Percentiles rank a stretch among this genome's conserved stretches.
Evolutionary conservation across 2,329 filamentous ascomycete species (phyloP).

Genomic region (Ophiosphaerella herpotricha): DNA sequence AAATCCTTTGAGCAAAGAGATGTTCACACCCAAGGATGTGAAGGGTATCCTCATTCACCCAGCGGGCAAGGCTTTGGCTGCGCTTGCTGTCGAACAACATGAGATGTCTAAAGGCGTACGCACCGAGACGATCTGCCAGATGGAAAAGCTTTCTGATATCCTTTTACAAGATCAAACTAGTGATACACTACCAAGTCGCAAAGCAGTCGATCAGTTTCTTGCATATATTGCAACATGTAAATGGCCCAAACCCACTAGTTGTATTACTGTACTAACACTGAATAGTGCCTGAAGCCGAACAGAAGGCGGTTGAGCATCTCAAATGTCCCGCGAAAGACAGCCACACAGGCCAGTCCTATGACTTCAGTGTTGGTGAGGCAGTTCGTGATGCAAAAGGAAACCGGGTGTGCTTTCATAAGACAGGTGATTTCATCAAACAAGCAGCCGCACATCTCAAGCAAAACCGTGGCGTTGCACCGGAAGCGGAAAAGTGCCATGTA

Average conservation of each 20-base stretch:
- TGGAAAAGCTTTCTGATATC: conserved; percentile 33
- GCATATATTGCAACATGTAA: conserved; percentile 40
- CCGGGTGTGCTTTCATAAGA: conserved; percentile 42
- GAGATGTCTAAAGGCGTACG: conserved; percentile 42
- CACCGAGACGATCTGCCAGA: conserved; percentile 30
- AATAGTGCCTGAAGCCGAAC: conserved; percentile 31
- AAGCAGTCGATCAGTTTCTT: conserved; percentile 39
- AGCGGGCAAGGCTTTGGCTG: conserved; percentile 28
- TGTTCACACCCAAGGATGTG: conserved; percentile 43
- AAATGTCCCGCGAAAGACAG: conserved; percentile 38
- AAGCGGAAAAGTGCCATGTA: conserved; percentile 21
- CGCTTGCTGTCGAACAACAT: conserved; percentile 36
- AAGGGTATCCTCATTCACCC: conserved; percentile 36
- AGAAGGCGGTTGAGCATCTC: conserved; percentile 37
- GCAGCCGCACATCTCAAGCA: conserved; percentile 34
- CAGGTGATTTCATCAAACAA: conserved; percentile 43
- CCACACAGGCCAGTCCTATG: conserved; percentile 40
- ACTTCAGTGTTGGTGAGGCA: conserved; percentile 38
- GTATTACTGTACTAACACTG: not conserved
- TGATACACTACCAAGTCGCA: conserved; percentile 35
- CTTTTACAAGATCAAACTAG: conserved; percentile 35
- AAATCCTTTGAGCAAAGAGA: conserved; percentile 40
- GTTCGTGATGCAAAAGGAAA: conserved; percentile 42
- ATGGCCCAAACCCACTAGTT: conserved; percentile 1
- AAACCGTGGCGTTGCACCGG: conserved; percentile 26